These are phyloP conservation scores for Vigna unguiculata DNA, from an alignment of 306 rosid species.

Conservation along the genomic window DNA sequence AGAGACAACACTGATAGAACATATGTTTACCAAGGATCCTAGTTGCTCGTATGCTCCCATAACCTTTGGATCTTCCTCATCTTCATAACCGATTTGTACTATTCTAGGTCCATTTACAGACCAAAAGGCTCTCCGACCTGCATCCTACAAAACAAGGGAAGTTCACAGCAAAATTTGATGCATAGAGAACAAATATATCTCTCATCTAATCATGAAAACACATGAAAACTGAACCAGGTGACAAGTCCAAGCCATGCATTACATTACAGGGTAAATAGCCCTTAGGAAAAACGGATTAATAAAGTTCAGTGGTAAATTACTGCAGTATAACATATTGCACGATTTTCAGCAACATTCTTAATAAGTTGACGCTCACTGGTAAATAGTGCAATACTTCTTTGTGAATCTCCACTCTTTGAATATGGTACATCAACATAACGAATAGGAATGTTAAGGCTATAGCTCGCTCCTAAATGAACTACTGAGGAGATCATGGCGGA, in stretches of 20 bases:
- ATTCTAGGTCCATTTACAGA: constrained; percentile 93
- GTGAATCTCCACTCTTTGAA: no score
- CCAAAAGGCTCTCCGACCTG: constrained; percentile 95
- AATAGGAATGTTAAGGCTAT: no score
- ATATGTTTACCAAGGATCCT: constrained; percentile 82
- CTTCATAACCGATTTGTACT: constrained; percentile 88
- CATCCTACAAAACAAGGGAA: constrained; percentile 62
- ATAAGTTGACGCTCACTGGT: not conserved
- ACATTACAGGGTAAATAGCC: constrained; percentile 12
- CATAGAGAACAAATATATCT: not conserved
- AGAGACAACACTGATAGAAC: constrained; percentile 3
- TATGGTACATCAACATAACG: no score
- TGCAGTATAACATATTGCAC: not conserved
- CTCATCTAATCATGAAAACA: not conserved
- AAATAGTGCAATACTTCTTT: no score
- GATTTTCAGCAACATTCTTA: not conserved
- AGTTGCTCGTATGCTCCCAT: constrained; percentile 92
- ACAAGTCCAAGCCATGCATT: not conserved
- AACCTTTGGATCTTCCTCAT: constrained; percentile 86
- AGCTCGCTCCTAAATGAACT: no score
- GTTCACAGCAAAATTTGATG: constrained; percentile 2
- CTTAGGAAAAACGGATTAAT: not conserved
- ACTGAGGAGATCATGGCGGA: no score
- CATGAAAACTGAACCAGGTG: constrained; percentile 13
- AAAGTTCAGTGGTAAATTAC: not conserved